Conservation (phyloP, 805 yeast species). For the Candida khao-thaluensis region DNA sequence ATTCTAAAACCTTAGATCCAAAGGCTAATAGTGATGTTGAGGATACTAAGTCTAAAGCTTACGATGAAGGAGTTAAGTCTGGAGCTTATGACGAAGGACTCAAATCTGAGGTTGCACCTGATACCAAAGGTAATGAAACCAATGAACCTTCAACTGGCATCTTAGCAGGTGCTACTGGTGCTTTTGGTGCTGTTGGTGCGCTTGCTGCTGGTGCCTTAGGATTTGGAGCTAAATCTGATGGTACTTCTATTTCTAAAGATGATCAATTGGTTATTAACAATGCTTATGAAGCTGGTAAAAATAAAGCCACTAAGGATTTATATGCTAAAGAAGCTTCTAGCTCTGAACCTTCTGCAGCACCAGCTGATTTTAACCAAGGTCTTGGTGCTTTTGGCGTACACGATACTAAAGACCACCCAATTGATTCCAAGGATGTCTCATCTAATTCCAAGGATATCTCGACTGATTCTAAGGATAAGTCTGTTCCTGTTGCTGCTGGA, state of each 20-base stretch:
- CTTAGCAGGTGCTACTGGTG: conserved; percentile 24
- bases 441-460: too few species aligned
- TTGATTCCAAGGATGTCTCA: too few species aligned
- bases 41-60: not conserved
- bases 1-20: conserved; percentile 14
- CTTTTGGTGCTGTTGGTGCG: conserved; percentile 20
- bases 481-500: too few species aligned
- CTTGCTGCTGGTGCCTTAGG: conserved; percentile 17
- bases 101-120: conserved; percentile 8
- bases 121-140: not conserved
- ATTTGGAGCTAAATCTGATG: conserved; percentile 1
- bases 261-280: conserved; percentile 10
- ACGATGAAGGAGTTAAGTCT: conserved; percentile 16
- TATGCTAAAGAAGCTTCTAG: not conserved
- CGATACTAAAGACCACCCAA: not conserved
- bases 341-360: not conserved
- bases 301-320: conserved; percentile 13
- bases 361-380: not conserved
- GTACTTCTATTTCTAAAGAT: conserved; percentile 8
- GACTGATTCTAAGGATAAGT: too few species aligned
- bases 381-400: conserved; percentile 5
- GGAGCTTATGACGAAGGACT: conserved; percentile 17
- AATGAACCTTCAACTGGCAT: conserved; percentile 13
- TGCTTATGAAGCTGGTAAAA: conserved; percentile 18
- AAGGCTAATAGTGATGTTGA: conserved; percentile 13